Evolutionary conservation across 768 basidiomycete species (phyloP).

Genomic region (Termitomyces sp.): DNA sequence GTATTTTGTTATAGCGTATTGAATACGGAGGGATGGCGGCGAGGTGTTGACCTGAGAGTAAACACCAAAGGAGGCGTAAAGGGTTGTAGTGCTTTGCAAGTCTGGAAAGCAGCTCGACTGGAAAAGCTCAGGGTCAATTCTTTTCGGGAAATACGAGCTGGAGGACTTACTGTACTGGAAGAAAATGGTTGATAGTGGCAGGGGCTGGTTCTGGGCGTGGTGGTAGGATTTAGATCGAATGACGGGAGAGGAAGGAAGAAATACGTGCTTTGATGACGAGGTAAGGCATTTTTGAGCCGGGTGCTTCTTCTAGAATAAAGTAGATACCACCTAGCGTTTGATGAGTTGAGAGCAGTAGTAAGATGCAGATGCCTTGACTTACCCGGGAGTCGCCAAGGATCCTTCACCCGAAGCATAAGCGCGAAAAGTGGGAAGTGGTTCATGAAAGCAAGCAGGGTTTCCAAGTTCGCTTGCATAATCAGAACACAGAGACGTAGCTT

Average conservation of each 20-base stretch:
- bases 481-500: slow-evolving; percentile 57
- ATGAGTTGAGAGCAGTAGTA: no score
- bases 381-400: slow-evolving; percentile 83
- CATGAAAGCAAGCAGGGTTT: slow-evolving; percentile 71
- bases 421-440: slow-evolving; percentile 94
- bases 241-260: not conserved
- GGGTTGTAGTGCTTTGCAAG: slow-evolving; percentile 59
- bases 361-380: slow-evolving; percentile 2
- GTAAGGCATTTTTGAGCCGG: slow-evolving; percentile 16
- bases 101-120: slow-evolving; percentile 48
- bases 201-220: slow-evolving; percentile 44
- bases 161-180: slow-evolving; percentile 51
- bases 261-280: slow-evolving; percentile 31
- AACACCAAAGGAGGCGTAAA: slow-evolving; percentile 43
- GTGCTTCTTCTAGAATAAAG: slow-evolving; percentile 24
- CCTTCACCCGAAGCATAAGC: slow-evolving; percentile 78
- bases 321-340: slow-evolving; percentile 26
- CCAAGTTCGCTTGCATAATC: slow-evolving; percentile 55
- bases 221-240: not conserved
- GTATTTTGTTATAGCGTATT: slow-evolving; percentile 31
- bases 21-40: slow-evolving; percentile 44
- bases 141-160: not conserved
- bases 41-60: slow-evolving; percentile 47
- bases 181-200: slow-evolving; percentile 49
- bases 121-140: not conserved